These are phyloP conservation scores for Trametes polyzona DNA, from an alignment of 1,284 basidiomycete genomes.

Conservation along the genomic window DNA sequence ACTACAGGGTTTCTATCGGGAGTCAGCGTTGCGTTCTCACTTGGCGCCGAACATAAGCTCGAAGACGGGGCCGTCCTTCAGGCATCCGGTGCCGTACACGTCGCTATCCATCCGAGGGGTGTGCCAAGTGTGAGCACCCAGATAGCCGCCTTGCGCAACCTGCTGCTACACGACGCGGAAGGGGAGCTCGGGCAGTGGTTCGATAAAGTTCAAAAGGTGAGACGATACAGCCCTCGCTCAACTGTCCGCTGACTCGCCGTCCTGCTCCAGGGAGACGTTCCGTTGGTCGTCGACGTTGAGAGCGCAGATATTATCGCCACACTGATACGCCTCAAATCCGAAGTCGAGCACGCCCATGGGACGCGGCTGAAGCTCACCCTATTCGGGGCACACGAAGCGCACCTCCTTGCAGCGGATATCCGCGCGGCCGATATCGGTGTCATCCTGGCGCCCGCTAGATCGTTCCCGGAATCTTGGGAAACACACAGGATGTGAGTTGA, in stretches of 20 bases:
- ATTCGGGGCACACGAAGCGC: conserved; percentile 74
- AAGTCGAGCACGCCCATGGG: conserved; percentile 56
- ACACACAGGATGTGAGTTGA: conserved; percentile 62
- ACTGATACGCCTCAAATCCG: conserved; percentile 70
- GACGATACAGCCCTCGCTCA: background rate
- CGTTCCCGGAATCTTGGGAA: conserved; percentile 74
- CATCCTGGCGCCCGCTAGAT: conserved; percentile 62
- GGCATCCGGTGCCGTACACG: conserved; percentile 70
- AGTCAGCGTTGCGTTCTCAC: conserved; percentile 69
- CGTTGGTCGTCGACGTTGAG: conserved; percentile 68
- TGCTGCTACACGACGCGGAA: conserved; percentile 51
- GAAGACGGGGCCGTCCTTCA: conserved; percentile 70
- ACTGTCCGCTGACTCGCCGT: no score
- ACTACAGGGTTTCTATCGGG: conserved; percentile 65
- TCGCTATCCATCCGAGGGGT: conserved; percentile 54
- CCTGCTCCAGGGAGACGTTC: conserved; percentile 47
- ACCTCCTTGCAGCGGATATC: conserved; percentile 75
- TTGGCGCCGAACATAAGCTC: conserved; percentile 63
- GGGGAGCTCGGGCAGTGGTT: conserved; percentile 52
- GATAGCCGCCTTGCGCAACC: conserved; percentile 63
- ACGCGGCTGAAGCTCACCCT: conserved; percentile 63
- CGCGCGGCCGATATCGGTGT: conserved; percentile 71
- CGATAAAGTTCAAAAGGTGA: conserved; percentile 58
- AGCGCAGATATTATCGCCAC: conserved; percentile 77
- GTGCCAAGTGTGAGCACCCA: conserved; percentile 66